Percentiles rank a stretch among this genome's conserved stretches.
Evolutionary conservation across 1,284 basidiomycete species (phyloP).

Genomic region (Sporisorium exsertum): DNA sequence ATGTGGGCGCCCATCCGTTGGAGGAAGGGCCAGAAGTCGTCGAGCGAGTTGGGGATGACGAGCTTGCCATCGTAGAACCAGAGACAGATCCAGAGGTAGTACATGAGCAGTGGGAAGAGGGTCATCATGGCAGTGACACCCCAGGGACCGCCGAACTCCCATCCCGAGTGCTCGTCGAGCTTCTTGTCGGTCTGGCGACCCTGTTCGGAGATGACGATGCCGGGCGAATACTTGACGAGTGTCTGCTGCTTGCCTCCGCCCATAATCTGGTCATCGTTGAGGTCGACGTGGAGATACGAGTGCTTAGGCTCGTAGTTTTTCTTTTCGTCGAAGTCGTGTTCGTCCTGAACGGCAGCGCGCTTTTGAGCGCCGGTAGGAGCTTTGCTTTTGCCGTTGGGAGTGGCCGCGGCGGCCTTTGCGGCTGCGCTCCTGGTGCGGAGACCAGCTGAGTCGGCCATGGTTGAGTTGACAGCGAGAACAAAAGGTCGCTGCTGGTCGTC

Average conservation of each 20-base stretch:
- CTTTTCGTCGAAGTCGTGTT: slow-evolving; percentile 27
- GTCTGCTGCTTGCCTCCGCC: slow-evolving; percentile 64
- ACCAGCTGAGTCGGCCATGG: slow-evolving; percentile 50
- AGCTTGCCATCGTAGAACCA: slow-evolving; percentile 94
- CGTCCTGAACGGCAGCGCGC: slow-evolving; percentile 38
- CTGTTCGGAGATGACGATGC: slow-evolving; percentile 67
- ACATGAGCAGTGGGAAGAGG: slow-evolving; percentile 91
- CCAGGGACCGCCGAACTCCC: slow-evolving; percentile 92
- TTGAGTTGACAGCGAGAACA: not conserved
- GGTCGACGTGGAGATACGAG: slow-evolving; percentile 59
- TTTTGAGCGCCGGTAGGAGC: slow-evolving; percentile 34
- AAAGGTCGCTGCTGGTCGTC: slow-evolving; percentile 2
- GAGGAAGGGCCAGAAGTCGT: slow-evolving; percentile 84
- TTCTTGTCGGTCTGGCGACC: slow-evolving; percentile 65
- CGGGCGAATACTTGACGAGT: slow-evolving; percentile 60
- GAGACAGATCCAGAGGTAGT: slow-evolving; percentile 97
- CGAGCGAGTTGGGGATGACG: slow-evolving; percentile 79
- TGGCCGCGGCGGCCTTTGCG: slow-evolving; percentile 32
- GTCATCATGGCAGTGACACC: slow-evolving; percentile 94
- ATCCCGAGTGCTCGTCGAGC: slow-evolving; percentile 66
- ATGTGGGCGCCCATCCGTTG: slow-evolving; percentile 85
- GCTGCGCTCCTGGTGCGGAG: slow-evolving; percentile 45
- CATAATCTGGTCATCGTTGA: slow-evolving; percentile 66
- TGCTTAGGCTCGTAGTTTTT: slow-evolving; percentile 56
- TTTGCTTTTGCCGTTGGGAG: slow-evolving; percentile 31